Evolutionary conservation across 2,329 filamentous ascomycete genomes (phyloP), one percentile per base, ranked within the genome.

Genomic region (Diaporthe ampelina): DNA sequence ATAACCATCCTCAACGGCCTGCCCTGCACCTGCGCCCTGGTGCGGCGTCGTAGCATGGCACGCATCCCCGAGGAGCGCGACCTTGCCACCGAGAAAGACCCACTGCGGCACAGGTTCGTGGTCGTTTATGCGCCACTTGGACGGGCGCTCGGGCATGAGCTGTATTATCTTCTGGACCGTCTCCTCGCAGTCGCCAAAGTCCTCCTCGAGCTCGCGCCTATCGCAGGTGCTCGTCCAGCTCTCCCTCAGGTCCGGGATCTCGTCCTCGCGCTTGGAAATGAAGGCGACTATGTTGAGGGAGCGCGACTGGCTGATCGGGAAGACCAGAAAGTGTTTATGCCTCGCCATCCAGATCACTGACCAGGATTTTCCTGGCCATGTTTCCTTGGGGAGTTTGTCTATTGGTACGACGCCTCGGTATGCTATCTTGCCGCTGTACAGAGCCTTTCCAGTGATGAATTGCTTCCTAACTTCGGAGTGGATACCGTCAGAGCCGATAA

Each of bases 321-420:
- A 77, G 13, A 74, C 73, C 11, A 74, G 58, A 13, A 74, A 74
- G 50, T 74, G 73, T 43, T 74, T 74, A 58, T 74, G 73, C 37
- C 68, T 50, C n/a, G 68, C 73, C 40, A 72, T 61, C 73, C 73
- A 74, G 8, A 72, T 74, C 40, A 74, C 73, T 26, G 73, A 56
- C 69, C 67, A 72, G 2, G 68, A 67, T 45, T 59, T 52, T 1
- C 73, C 73, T 11, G 73, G 73, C 73, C 73, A 74, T 11, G 73
- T 72, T 3, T 72, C 73, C 24, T 59, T 70, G 6, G 73, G 73
- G 1, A 74, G 58, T n/a, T 59, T 45, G 37, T 52, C 61, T 74
- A 81, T 81, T 7, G 81, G 80, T 43, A 81, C 78, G 57, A 81
- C 79, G 9, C 78, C 79, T 57, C 80, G 76, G 72, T 81, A 82